A percentile compares a stretch with the other conserved stretches of the same genome.
phyloP scores from a whole-genome alignment of 2,329 filamentous ascomycete genomes.

The Cryphonectria radicalis region DNA sequence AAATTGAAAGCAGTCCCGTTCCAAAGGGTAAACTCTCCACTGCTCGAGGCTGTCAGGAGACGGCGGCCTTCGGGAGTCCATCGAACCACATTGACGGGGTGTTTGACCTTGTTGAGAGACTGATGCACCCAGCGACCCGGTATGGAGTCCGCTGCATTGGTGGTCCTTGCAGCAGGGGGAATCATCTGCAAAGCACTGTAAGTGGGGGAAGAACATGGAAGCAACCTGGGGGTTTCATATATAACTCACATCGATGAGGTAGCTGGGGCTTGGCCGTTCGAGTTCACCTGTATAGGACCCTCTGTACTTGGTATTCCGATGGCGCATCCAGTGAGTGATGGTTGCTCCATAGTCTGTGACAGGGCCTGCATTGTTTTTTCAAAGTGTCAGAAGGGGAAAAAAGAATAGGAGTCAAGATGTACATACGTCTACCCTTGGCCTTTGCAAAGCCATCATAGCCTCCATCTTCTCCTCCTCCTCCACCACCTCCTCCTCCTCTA shows the following conservation, averaged over 20 bases:
- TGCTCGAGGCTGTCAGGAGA: conserved; percentile 90
- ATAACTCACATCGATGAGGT: conserved; percentile 78
- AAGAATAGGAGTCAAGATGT: not conserved
- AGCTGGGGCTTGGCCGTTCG: conserved; percentile 86
- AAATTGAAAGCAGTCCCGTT: conserved; percentile 99
- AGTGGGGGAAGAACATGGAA: not conserved
- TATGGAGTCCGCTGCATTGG: conserved; percentile 81
- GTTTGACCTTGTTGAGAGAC: conserved; percentile 98
- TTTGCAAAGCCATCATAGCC: conserved; percentile 38
- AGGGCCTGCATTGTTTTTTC: conserved; percentile 61
- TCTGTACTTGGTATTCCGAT: conserved; percentile 77
- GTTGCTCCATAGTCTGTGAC: conserved; percentile 94
- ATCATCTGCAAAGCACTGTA: conserved; percentile 66
- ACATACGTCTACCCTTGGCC: conserved; percentile 58
- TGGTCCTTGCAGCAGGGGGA: conserved; percentile 76
- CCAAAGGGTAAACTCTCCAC: conserved; percentile 97
- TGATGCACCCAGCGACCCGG: conserved; percentile 96
- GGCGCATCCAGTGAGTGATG: conserved; percentile 87
- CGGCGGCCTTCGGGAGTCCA: conserved; percentile 97
- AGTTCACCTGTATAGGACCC: conserved; percentile 72
- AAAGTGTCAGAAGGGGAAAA: not conserved
- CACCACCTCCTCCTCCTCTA: conserved; percentile 34
- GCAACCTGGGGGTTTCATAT: not conserved
- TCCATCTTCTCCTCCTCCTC: conserved; percentile 25
- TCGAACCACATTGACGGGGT: conserved; percentile 93